phyloP scores from a whole-genome alignment of 768 basidiomycete species.

The Pulveroboletus sp. region DNA sequence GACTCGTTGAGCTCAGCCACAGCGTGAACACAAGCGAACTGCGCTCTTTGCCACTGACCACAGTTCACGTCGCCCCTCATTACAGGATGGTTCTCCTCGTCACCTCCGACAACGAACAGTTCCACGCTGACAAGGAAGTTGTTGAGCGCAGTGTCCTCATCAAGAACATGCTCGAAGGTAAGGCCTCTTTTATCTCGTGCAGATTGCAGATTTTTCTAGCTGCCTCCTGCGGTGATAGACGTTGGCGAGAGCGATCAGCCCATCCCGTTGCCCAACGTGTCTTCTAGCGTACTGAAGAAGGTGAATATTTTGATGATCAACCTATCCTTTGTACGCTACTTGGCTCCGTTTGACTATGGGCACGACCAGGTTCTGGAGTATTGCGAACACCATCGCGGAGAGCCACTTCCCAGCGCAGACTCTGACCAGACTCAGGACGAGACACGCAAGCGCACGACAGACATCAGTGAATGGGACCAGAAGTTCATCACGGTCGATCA shows the following conservation, averaged over 20 bases:
- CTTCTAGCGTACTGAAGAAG: conserved; percentile 90
- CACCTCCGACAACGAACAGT: conserved; percentile 95
- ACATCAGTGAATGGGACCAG: conserved; percentile 99
- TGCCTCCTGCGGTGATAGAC: conserved; percentile 44
- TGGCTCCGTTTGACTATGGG: conserved; percentile 1
- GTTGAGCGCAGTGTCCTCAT: conserved; percentile 94
- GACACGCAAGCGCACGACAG: conserved; percentile 94
- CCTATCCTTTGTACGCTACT: not conserved
- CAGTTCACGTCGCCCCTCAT: conserved; percentile 4
- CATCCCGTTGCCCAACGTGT: conserved; percentile 92
- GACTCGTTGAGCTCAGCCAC: conserved; percentile 8
- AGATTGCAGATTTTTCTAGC: not conserved
- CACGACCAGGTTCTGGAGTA: conserved; percentile 86
- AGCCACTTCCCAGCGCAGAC: conserved; percentile 87
- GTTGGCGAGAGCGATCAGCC: conserved; percentile 92
- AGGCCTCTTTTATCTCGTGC: conserved; percentile 3
- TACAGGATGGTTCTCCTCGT: conserved; percentile 74
- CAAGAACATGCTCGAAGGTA: conserved; percentile 99
- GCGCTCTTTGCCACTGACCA: not conserved
- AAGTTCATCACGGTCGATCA: conserved; percentile 99
- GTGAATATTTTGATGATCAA: conserved; percentile 33
- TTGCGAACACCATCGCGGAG: conserved; percentile 97
- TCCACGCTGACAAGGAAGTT: conserved; percentile 89
- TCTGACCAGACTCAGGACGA: conserved; percentile 83
- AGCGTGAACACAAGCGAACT: conserved; percentile 6